Percentiles rank a stretch among this genome's conserved stretches.
phyloP scores from a whole-genome alignment of 2,329 filamentous ascomycete genomes.

The Graphium sp. region DNA sequence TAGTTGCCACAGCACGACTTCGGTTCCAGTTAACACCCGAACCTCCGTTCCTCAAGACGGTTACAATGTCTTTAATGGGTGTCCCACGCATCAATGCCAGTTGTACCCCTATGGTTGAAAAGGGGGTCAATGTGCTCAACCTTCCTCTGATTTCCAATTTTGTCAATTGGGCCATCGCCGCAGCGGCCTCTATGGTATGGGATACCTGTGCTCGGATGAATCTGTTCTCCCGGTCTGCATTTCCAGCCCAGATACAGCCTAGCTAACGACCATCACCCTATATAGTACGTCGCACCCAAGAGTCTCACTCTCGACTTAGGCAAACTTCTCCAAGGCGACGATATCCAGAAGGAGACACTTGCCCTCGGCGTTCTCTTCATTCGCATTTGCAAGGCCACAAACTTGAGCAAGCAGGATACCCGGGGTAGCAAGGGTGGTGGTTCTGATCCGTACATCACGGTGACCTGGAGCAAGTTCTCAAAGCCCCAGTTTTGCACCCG shows the following conservation, averaged over 20 bases:
- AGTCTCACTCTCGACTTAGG: conserved; percentile 83
- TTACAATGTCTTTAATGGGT: conserved; percentile 91
- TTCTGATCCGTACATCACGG: conserved; percentile 87
- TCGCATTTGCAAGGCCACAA: conserved; percentile 73
- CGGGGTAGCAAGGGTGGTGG: conserved; percentile 73
- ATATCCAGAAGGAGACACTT: conserved; percentile 75
- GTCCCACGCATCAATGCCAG: conserved; percentile 77
- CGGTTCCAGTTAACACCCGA: conserved; percentile 76
- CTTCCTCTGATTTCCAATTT: conserved; percentile 89
- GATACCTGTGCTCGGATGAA: fast-evolving
- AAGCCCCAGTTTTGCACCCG: conserved; percentile 97
- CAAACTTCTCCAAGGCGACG: conserved; percentile 80
- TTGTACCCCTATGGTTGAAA: conserved; percentile 84
- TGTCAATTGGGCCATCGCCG: conserved; percentile 84
- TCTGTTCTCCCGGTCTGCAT: too few relatives aligned
- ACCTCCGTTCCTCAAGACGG: conserved; percentile 77
- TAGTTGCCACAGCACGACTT: conserved; percentile 78
- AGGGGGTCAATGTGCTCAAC: conserved; percentile 80
- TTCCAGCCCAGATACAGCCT: too few relatives aligned
- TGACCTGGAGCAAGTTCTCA: conserved; percentile 88
- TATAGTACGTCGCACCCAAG: conserved; percentile 72
- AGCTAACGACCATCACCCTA: not conserved
- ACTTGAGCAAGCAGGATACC: conserved; percentile 78
- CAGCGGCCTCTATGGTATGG: conserved; percentile 57
- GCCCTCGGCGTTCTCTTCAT: conserved; percentile 86